phyloP scores from a whole-genome alignment of 345 rosid species.

The Melastoma malabathricum region DNA sequence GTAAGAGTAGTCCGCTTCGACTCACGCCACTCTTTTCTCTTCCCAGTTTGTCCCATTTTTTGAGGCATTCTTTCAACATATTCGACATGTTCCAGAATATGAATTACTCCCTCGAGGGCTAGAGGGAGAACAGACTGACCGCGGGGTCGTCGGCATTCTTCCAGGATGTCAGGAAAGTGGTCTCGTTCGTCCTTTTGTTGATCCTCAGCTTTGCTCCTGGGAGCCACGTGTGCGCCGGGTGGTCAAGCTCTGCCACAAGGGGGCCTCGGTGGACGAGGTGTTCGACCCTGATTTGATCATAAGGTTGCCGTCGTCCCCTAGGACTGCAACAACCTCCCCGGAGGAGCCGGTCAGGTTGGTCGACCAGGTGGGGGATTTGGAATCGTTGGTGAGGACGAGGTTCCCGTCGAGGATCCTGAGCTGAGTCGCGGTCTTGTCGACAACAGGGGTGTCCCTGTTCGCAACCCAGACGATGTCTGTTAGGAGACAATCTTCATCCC shows the following conservation, averaged over 20 bases:
- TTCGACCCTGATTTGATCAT: slow-evolving; percentile 24
- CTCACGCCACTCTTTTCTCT: too few species aligned
- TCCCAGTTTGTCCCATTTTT: too few species aligned
- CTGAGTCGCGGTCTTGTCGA: slow-evolving; percentile 28
- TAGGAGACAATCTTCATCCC: slow-evolving; percentile 15
- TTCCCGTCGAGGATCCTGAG: slow-evolving; percentile 48
- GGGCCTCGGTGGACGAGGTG: slow-evolving; percentile 5
- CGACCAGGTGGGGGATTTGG: slow-evolving; percentile 43
- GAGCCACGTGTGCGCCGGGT: slow-evolving; percentile 62
- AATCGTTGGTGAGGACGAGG: slow-evolving; percentile 45
- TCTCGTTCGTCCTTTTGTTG: slow-evolving; percentile 19
- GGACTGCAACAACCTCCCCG: slow-evolving; percentile 26
- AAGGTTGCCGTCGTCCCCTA: slow-evolving; percentile 48
- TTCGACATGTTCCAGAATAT: slow-evolving; percentile 39
- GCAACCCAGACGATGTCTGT: slow-evolving; percentile 69
- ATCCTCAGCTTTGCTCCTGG: slow-evolving; percentile 51
- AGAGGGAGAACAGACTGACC: slow-evolving; percentile 64
- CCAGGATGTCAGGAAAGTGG: slow-evolving; percentile 49
- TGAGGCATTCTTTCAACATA: too few species aligned
- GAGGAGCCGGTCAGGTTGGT: slow-evolving; percentile 33
- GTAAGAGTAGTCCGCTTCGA: too few species aligned
- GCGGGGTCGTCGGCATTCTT: slow-evolving; percentile 49
- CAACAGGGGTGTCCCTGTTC: slow-evolving; percentile 48
- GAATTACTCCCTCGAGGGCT: slow-evolving; percentile 37
- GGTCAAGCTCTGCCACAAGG: slow-evolving; percentile 69